phyloP scores from a whole-genome alignment of 768 basidiomycete genomes.

The Rhizopogon vesiculosus region DNA sequence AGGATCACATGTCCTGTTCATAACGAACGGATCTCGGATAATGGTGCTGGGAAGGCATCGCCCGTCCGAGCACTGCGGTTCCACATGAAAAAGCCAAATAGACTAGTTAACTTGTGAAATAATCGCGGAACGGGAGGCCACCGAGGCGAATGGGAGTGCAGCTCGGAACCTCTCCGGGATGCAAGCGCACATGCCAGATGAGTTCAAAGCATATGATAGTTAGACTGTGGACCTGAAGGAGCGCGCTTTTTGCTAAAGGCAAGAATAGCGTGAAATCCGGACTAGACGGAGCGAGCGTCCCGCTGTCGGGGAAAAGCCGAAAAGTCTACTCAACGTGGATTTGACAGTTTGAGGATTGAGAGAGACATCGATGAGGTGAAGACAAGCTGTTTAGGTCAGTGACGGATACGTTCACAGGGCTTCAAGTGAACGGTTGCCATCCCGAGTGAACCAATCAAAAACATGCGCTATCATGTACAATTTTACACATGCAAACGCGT shows the following conservation, averaged over 20 bases:
- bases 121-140: not conserved
- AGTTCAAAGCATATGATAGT: not conserved
- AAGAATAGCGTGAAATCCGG: slow-evolving; percentile 6
- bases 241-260: not conserved
- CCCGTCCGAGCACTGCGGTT: not conserved
- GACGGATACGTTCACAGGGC: not conserved
- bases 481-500: not conserved
- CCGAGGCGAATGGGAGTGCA: not conserved
- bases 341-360: not conserved
- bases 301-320: not conserved
- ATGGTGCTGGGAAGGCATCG: not conserved
- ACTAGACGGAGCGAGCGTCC: not conserved
- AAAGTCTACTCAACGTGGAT: slow-evolving; percentile 5
- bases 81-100: not conserved
- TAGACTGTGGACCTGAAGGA: not conserved
- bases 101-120: not conserved
- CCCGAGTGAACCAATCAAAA: not conserved
- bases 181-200: not conserved
- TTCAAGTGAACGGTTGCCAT: not conserved
- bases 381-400: not conserved
- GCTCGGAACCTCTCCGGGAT: not conserved
- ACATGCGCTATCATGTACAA: not conserved
- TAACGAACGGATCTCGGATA: not conserved
- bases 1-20: not conserved
- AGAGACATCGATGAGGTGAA: not conserved